phyloP scores from a whole-genome alignment of 164 flowering plant species.

The Magnolia changhungtana region DNA sequence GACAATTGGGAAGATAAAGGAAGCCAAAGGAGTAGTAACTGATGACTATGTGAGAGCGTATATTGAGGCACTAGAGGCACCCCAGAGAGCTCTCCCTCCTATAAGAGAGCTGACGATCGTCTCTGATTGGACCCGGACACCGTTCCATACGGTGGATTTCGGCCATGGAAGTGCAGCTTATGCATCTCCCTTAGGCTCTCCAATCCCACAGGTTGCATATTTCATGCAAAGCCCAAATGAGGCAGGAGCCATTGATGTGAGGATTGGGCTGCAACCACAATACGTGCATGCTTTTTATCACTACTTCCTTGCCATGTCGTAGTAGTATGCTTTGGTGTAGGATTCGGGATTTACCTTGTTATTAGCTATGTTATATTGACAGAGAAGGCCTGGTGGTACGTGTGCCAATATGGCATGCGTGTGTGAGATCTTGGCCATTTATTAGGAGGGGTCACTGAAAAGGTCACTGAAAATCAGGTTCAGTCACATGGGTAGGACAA shows the following conservation, averaged over 20 bases:
- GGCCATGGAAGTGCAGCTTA: constrained; percentile 28
- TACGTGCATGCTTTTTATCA: constrained; percentile 27
- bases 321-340: no score
- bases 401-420: no score
- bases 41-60: constrained; percentile 39
- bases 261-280: constrained; percentile 38
- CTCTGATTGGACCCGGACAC: constrained; percentile 49
- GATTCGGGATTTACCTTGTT: no score
- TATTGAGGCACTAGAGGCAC: constrained; percentile 33
- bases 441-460: no score
- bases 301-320: constrained; percentile 26
- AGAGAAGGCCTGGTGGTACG: no score
- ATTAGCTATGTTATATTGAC: no score
- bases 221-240: constrained; percentile 45
- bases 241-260: constrained; percentile 31
- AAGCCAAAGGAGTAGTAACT: constrained; percentile 35
- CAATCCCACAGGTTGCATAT: constrained; percentile 46
- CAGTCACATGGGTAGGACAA: no score
- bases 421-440: no score
- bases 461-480: no score
- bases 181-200: constrained; percentile 38
- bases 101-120: constrained; percentile 41
- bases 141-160: constrained; percentile 41
- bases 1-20: constrained; percentile 32
- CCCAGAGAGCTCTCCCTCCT: constrained; percentile 41